Evolutionary conservation across 176 grass and related monocot genomes (phyloP), one percentile per base, ranked within the genome.

Genomic region (Eragrostis curvula): DNA sequence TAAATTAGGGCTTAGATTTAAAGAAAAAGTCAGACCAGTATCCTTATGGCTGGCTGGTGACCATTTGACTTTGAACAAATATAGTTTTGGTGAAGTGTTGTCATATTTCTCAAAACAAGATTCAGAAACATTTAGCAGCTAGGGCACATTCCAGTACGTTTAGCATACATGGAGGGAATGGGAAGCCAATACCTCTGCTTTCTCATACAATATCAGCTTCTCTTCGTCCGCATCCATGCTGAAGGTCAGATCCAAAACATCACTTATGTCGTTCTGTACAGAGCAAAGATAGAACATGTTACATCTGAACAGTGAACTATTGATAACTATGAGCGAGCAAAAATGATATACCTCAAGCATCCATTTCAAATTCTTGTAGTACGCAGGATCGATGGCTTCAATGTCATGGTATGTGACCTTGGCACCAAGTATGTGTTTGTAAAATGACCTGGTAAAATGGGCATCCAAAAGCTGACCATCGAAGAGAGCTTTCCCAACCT

Each of bases 341-440:
- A 72, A 77, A 49, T 23, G 24, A 83, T 85, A 99, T 85, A 99
- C 97, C 97, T 99, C 97, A 42, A 99, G 97, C 93, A 96, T 94
- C 97, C 97, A 99, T 85, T 99, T 99, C 36, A 99, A 86, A 71
- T 96, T 99, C 86, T 79, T 99, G 78, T 94, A 99, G 74, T 96
- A 99, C 46, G 88, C 72, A 82, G 97, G 97, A 99, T 99, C 97
- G 25, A 99, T 91, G 67, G 97, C 97, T 87, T 99, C 97, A 87
- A 99, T 96, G 68, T 99, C 97, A 88, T 99, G 97, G 83, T 99
- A 99, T 20, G 97, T 99, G 83, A 99, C 97, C 88, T 99, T 99
- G 36, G 64, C 91, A 77, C 83, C 97, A 73, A 99, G 91, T 88
- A 99, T 99, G 83, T 99, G 97, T 82, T 99, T 99, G 83, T 99